A percentile compares a stretch with the other conserved stretches of the same genome.
Conservation (phyloP, 2,329 filamentous ascomycete genomes). For the Sporothrix humicola region DNA sequence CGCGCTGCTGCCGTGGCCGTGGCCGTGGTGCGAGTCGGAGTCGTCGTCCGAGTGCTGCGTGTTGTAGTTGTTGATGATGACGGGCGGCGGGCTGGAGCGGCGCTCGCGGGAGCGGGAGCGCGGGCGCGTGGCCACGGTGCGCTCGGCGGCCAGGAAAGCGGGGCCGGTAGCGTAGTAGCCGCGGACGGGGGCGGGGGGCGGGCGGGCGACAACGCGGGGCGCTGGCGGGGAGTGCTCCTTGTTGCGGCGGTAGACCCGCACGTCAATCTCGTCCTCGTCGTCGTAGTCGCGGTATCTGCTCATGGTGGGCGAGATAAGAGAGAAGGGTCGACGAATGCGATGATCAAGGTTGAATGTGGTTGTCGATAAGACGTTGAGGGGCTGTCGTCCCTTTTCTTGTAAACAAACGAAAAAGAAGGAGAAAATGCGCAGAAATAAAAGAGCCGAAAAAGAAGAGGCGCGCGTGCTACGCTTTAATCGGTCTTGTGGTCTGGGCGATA, state of each 20-base stretch:
- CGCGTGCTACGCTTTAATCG: constrained; percentile 24
- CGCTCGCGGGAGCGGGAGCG: constrained; percentile 55
- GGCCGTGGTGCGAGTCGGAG: constrained; percentile 43
- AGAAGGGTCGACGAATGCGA: not conserved
- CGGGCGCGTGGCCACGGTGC: constrained; percentile 53
- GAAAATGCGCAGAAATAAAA: not conserved
- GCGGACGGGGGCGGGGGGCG: constrained; percentile 45
- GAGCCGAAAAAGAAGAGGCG: not conserved
- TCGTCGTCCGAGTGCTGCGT: constrained; percentile 51
- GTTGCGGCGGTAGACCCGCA: constrained; percentile 53
- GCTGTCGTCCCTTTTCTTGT: not conserved
- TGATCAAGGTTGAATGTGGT: not conserved
- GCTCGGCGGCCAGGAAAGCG: constrained; percentile 54
- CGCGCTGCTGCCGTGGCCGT: not conserved
- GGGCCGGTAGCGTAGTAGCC: constrained; percentile 52
- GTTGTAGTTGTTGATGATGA: constrained; percentile 64
- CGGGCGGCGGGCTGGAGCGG: constrained; percentile 53
- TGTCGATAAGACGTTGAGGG: not conserved
- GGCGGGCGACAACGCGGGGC: constrained; percentile 38
- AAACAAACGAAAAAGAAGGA: not conserved
- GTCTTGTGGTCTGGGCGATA: constrained; percentile 6
- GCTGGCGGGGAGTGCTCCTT: constrained; percentile 42
- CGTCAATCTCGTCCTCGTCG: constrained; percentile 62
- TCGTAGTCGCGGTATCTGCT: constrained; percentile 50
- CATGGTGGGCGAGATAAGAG: constrained; percentile 31